A percentile compares a stretch with the other conserved stretches of the same genome.
phyloP scores from a whole-genome alignment of 2,329 filamentous ascomycete genomes.

The Orbilia quercus region DNA sequence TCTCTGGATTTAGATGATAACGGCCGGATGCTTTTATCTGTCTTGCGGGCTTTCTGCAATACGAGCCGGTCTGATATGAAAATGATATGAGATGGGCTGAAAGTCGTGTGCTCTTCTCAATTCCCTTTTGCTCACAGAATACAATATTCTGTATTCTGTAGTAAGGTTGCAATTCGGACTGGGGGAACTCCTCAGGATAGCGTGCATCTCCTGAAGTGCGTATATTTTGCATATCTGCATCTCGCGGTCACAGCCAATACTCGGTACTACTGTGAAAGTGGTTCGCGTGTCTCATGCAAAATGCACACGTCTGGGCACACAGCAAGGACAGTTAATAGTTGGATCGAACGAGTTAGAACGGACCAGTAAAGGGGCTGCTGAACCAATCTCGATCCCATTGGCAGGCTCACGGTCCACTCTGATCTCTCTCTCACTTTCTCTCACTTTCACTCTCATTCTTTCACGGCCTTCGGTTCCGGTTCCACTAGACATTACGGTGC shows the following conservation, averaged over 20 bases:
- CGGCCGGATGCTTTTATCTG: constrained; percentile 6
- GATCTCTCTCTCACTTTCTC: no score
- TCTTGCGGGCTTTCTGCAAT: constrained; percentile 3
- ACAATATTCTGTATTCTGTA: no score
- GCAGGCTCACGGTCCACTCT: neutral
- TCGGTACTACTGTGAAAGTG: neutral
- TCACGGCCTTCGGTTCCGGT: neutral
- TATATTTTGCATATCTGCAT: no score
- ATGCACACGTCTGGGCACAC: neutral
- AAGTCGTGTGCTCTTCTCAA: constrained; percentile 27
- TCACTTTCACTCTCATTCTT: no score
- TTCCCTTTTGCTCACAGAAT: no score
- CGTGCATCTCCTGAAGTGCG: no score
- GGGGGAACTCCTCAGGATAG: constrained; percentile 20
- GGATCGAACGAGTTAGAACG: constrained; percentile 1
- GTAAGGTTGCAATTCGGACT: neutral
- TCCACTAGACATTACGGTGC: neutral
- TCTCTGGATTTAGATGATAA: constrained; percentile 12
- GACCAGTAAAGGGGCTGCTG: neutral
- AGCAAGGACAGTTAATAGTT: neutral
- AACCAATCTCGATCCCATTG: constrained; percentile 18
- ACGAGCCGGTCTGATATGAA: constrained; percentile 23
- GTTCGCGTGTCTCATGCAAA: constrained; percentile 32
- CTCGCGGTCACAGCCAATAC: constrained; percentile 2
- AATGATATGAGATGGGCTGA: constrained; percentile 23